Evolutionary conservation across 257 asterid species (phyloP).

Genomic region (Hygrophila difformis): DNA sequence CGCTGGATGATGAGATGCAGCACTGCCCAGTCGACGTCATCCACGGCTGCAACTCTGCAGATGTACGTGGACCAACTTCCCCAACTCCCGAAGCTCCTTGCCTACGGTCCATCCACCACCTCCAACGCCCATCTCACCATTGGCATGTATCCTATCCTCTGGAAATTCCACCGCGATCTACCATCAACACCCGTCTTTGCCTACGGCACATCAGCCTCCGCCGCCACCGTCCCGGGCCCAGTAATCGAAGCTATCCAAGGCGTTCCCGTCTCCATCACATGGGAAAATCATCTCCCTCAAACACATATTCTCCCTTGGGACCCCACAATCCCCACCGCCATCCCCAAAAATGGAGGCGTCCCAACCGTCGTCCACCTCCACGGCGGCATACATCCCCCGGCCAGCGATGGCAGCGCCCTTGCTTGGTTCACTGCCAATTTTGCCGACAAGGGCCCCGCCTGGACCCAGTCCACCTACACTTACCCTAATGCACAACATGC

Average conservation of each 20-base stretch:
- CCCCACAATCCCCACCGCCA: not conserved
- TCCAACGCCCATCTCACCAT: not conserved
- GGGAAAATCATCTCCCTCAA: slow-evolving; percentile 6
- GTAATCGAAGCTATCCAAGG: not conserved
- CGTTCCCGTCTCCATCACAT: not conserved
- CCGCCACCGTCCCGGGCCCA: not conserved
- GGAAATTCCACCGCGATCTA: not conserved
- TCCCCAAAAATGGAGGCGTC: slow-evolving; percentile 1
- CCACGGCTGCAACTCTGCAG: not conserved
- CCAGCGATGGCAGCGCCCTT: not conserved
- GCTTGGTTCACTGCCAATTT: not conserved
- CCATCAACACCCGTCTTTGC: slow-evolving; percentile 1
- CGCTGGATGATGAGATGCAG: no score
- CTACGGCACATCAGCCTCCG: slow-evolving; percentile 1
- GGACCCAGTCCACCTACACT: not conserved
- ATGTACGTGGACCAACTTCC: slow-evolving; percentile 1
- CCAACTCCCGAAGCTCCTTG: not conserved
- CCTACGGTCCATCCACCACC: not conserved
- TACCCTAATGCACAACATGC: not conserved
- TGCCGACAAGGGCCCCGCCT: not conserved
- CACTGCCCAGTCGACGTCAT: no score
- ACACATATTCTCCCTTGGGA: slow-evolving; percentile 2
- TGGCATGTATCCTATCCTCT: not conserved
- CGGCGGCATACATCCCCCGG: slow-evolving; percentile 3
- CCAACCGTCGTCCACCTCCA: slow-evolving; percentile 2